These are phyloP conservation scores for Penicillium diatomitis DNA, from an alignment of 495 filamentous ascomycete genomes.

Conservation along the genomic window DNA sequence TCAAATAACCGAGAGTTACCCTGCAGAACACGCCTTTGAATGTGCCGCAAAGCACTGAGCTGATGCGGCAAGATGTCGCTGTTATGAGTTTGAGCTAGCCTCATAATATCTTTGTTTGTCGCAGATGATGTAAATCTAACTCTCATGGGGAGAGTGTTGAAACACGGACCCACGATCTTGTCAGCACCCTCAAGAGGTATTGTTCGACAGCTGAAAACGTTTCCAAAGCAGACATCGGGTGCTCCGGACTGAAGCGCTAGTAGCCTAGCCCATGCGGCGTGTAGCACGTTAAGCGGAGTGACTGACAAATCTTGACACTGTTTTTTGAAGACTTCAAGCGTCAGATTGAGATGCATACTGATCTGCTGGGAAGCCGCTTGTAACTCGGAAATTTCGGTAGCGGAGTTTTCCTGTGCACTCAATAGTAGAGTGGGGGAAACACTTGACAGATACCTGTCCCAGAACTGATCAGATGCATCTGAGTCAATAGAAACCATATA, in stretches of 20 bases:
- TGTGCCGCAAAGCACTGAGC: constrained; percentile 54
- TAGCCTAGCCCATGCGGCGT: constrained; percentile 58
- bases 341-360: constrained; percentile 8
- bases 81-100: constrained; percentile 47
- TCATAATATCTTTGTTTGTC: constrained; percentile 44
- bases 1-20: constrained; percentile 53
- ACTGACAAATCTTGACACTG: constrained; percentile 43
- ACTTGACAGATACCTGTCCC: constrained; percentile 42
- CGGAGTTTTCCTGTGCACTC: background rate
- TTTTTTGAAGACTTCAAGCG: constrained; percentile 38
- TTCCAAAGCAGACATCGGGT: constrained; percentile 72
- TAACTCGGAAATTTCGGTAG: constrained; percentile 3
- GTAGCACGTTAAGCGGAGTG: constrained; percentile 54
- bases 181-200: constrained; percentile 54
- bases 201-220: constrained; percentile 65
- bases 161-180: constrained; percentile 67
- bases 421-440: constrained; percentile 41
- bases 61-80: constrained; percentile 52
- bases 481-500: constrained; percentile 31
- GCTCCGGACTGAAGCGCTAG: constrained; percentile 42
- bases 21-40: constrained; percentile 40
- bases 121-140: constrained; percentile 33
- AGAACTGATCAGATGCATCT: constrained; percentile 47
- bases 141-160: constrained; percentile 72
- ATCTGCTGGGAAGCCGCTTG: constrained; percentile 13